These are phyloP conservation scores for Hygrocybe punicea DNA, from an alignment of 768 basidiomycete genomes.

Conservation along the genomic window DNA sequence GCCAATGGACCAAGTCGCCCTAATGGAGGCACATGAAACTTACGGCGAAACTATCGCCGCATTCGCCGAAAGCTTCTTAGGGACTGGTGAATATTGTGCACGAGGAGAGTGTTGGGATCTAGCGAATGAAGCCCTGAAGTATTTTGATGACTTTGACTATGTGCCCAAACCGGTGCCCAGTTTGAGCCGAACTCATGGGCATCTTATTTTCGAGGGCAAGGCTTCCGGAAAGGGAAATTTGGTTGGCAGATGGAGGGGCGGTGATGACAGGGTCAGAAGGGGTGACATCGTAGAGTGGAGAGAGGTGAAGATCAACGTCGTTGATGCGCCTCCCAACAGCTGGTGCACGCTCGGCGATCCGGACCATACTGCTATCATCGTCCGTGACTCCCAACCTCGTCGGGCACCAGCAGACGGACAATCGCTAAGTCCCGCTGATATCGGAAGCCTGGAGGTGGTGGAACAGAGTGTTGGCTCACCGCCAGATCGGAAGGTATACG, in stretches of 20 bases:
- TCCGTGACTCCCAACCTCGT: conserved; percentile 36
- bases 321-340: conserved; percentile 19
- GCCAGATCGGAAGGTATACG: conserved; percentile 42
- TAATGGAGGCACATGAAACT: conserved; percentile 43
- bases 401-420: conserved; percentile 32
- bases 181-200: conserved; percentile 52
- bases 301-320: conserved; percentile 35
- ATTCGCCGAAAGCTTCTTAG: conserved; percentile 47
- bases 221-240: conserved; percentile 34
- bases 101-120: conserved; percentile 60
- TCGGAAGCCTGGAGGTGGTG: conserved; percentile 47
- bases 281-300: conserved; percentile 59
- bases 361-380: conserved; percentile 54
- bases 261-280: conserved; percentile 48
- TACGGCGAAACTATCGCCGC: conserved; percentile 49
- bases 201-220: conserved; percentile 46
- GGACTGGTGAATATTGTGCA: conserved; percentile 42
- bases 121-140: conserved; percentile 47
- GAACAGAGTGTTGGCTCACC: conserved; percentile 48
- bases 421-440: conserved; percentile 36
- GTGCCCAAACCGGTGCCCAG: conserved; percentile 47
- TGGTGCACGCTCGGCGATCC: conserved; percentile 45
- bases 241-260: conserved; percentile 48
- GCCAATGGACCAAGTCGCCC: conserved; percentile 30
- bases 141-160: conserved; percentile 40